These are phyloP conservation scores for Ceratocystis papillata DNA, from an alignment of 2,329 filamentous ascomycete genomes.

Conservation along the genomic window DNA sequence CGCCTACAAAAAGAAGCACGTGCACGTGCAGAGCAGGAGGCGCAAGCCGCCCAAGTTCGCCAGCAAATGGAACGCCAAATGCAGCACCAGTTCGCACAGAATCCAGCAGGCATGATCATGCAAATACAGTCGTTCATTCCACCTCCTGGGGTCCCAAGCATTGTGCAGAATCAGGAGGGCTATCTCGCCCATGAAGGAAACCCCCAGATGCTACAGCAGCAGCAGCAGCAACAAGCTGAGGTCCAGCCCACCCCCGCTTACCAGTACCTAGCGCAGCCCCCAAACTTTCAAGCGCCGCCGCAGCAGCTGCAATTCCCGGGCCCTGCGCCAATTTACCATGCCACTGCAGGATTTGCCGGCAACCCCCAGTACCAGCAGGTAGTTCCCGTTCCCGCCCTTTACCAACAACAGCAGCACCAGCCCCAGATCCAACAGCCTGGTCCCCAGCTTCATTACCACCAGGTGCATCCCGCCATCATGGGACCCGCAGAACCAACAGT, in stretches of 20 bases:
- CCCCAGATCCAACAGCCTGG: background rate
- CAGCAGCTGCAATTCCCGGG: background rate
- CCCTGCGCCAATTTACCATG: background rate
- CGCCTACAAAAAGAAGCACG: background rate
- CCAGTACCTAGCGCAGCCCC: too few relatives aligned
- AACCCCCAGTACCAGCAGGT: background rate
- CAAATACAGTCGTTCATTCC: slow-evolving; percentile 11
- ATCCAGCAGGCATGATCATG: background rate
- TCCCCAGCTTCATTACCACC: background rate
- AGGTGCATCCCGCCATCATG: too few relatives aligned
- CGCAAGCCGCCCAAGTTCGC: background rate
- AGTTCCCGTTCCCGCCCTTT: background rate
- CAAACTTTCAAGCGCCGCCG: too few relatives aligned
- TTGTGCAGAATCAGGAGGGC: background rate
- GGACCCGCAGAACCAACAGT: too few relatives aligned
- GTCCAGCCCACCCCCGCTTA: background rate
- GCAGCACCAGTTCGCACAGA: slow-evolving; percentile 6
- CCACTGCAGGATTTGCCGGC: background rate
- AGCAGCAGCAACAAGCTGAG: background rate
- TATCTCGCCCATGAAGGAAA: background rate
- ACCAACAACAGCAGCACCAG: slow-evolving; percentile 15
- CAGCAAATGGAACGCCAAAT: background rate
- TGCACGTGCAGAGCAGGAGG: background rate
- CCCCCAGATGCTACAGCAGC: background rate
- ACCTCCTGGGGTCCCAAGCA: background rate